phyloP scores from a whole-genome alignment of 2,329 filamentous ascomycete species.

The Rhinocladiella similis region DNA sequence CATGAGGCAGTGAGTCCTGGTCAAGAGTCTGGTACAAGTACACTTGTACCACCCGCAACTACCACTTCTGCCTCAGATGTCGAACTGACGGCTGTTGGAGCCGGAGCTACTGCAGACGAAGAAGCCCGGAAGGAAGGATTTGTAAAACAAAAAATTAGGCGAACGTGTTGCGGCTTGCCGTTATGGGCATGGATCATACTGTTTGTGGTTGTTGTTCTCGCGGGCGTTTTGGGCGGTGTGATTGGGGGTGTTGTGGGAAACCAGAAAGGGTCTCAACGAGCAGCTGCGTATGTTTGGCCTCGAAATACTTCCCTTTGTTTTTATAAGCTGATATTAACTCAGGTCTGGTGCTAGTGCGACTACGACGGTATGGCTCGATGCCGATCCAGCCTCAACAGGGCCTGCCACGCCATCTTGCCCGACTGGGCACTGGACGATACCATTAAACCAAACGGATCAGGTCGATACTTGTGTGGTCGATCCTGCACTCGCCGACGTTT shows the following conservation, averaged over 20 bases:
- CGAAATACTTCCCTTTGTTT: background rate
- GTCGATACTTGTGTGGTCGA: constrained; percentile 52
- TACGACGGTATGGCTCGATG: constrained; percentile 50
- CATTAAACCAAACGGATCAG: constrained; percentile 46
- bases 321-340: constrained; percentile 2
- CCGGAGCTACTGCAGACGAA: constrained; percentile 28
- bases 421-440: constrained; percentile 52
- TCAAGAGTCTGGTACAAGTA: constrained; percentile 9
- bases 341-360: constrained; percentile 39
- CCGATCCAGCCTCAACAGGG: constrained; percentile 49
- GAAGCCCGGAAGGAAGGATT: constrained; percentile 40
- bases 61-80: constrained; percentile 22
- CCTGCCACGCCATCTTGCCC: constrained; percentile 44
- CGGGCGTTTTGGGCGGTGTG: constrained; percentile 53
- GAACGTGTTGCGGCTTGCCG: constrained; percentile 52
- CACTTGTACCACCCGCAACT: constrained; percentile 8
- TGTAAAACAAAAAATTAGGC: constrained; percentile 43
- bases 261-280: constrained; percentile 31
- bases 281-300: constrained; percentile 25
- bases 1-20: constrained; percentile 1
- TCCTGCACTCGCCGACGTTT: constrained; percentile 47
- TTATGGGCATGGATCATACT: constrained; percentile 52
- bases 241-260: constrained; percentile 56
- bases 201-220: constrained; percentile 48
- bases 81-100: constrained; percentile 23